These are phyloP conservation scores for Microsporum canis DNA, from an alignment of 2,329 filamentous ascomycete genomes.

Conservation along the genomic window DNA sequence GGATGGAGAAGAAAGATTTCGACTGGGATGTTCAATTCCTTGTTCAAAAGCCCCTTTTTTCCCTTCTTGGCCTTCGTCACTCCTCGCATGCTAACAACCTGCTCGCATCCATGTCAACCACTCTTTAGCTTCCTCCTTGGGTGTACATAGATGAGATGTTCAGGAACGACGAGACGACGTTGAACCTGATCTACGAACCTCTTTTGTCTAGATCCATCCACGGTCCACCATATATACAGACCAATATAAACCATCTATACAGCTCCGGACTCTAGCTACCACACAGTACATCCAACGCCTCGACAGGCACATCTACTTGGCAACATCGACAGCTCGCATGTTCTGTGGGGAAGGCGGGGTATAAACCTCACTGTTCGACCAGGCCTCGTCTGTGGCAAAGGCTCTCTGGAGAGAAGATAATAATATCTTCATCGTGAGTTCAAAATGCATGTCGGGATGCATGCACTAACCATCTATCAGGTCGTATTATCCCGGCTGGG, in stretches of 20 bases:
- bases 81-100: background rate
- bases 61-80: background rate
- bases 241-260: background rate
- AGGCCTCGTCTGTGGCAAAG: background rate
- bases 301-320: background rate
- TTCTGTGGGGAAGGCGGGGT: background rate
- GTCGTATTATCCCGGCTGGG: background rate
- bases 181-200: background rate
- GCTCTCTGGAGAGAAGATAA: background rate
- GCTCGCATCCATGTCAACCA: background rate
- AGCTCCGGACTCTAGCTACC: background rate
- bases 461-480: background rate
- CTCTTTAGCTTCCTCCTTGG: background rate
- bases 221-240: background rate
- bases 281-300: background rate
- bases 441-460: background rate
- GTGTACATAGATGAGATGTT: background rate
- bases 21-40: background rate
- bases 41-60: background rate
- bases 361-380: background rate
- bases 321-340: background rate
- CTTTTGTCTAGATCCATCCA: background rate
- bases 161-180: background rate
- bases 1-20: background rate
- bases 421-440: background rate